Conservation (phyloP, 345 rosid genomes). For the Limnanthes douglasii region DNA sequence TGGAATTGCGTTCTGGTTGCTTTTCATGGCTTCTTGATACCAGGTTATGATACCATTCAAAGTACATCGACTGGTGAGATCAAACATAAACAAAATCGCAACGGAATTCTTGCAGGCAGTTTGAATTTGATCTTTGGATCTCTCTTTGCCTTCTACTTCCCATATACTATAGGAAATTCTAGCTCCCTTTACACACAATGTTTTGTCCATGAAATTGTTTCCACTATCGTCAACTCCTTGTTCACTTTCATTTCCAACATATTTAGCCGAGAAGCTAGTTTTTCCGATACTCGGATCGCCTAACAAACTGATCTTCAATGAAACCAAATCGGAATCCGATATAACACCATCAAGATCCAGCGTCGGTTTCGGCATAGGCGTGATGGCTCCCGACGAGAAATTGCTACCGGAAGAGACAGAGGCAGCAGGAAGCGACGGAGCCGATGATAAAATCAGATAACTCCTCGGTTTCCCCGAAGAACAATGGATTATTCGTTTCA, state of each 20-base stretch:
- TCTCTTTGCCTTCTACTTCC: constrained; percentile 63
- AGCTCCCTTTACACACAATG: constrained; percentile 50
- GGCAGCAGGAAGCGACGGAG: constrained; percentile 15
- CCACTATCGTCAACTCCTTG: constrained; percentile 26
- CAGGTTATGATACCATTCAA: constrained; percentile 61
- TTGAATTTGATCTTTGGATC: constrained; percentile 32
- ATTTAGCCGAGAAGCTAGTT: constrained; percentile 75
- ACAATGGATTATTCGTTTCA: constrained; percentile 30
- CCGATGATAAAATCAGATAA: constrained; percentile 26
- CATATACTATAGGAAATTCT: constrained; percentile 69
- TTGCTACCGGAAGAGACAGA: constrained; percentile 6
- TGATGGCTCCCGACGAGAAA: too few species aligned
- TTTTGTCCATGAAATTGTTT: constrained; percentile 54
- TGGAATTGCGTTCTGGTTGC: constrained; percentile 81
- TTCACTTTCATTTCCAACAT: constrained; percentile 48
- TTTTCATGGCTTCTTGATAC: constrained; percentile 68
- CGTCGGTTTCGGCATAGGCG: constrained; percentile 2
- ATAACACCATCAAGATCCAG: constrained; percentile 10
- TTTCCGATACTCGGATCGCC: constrained; percentile 73
- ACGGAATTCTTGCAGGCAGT: constrained; percentile 75
- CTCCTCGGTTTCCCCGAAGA: constrained; percentile 33
- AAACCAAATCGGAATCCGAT: constrained; percentile 57
- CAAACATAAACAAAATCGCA: constrained; percentile 82
- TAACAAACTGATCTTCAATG: constrained; percentile 69
- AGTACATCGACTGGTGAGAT: constrained; percentile 77